Percentiles rank a stretch among this genome's conserved stretches.
Evolutionary conservation across 495 filamentous ascomycete species (phyloP).

Genomic region (Penicillium alfredii): DNA sequence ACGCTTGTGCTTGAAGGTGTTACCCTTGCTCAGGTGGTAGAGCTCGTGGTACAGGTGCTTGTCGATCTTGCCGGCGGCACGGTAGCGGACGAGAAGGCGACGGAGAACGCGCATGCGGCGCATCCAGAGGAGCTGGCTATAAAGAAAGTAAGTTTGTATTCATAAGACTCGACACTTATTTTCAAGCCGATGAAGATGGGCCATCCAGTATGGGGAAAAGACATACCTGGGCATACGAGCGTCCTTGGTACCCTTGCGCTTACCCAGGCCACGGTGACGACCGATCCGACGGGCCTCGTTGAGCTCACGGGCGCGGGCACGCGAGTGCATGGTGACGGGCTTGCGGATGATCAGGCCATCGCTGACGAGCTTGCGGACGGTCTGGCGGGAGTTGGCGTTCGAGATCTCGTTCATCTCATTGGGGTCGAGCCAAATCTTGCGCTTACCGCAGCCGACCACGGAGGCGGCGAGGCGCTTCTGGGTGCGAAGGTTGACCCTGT

Average conservation of each 20-base stretch:
- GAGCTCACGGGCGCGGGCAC: conserved; percentile 86
- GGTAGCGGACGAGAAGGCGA: conserved; percentile 98
- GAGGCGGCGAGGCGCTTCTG: conserved; percentile 99
- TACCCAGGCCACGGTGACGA: conserved; percentile 97
- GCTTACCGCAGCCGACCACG: conserved; percentile 96
- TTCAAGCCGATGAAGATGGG: not conserved
- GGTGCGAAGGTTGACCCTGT: conserved; percentile 97
- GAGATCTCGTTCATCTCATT: conserved; percentile 99
- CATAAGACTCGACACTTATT: conserved; percentile 1
- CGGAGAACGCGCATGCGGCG: conserved; percentile 98
- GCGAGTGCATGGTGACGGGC: conserved; percentile 99
- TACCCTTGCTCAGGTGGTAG: conserved; percentile 99
- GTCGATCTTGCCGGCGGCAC: conserved; percentile 99
- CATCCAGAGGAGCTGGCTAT: conserved; percentile 97
- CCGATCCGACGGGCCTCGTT: conserved; percentile 84
- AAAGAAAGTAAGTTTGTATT: conserved; percentile 13
- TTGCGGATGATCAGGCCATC: conserved; percentile 99
- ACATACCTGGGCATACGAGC: conserved; percentile 97
- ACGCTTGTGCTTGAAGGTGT: conserved; percentile 99
- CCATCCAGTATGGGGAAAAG: not conserved
- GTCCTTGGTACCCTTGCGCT: conserved; percentile 99
- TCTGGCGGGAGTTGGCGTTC: conserved; percentile 99
- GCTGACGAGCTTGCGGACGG: conserved; percentile 98
- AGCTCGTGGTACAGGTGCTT: conserved; percentile 99
- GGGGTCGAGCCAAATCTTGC: conserved; percentile 99